Conservation (phyloP, 768 basidiomycete species). For the Rhodotorula babjevae region DNA sequence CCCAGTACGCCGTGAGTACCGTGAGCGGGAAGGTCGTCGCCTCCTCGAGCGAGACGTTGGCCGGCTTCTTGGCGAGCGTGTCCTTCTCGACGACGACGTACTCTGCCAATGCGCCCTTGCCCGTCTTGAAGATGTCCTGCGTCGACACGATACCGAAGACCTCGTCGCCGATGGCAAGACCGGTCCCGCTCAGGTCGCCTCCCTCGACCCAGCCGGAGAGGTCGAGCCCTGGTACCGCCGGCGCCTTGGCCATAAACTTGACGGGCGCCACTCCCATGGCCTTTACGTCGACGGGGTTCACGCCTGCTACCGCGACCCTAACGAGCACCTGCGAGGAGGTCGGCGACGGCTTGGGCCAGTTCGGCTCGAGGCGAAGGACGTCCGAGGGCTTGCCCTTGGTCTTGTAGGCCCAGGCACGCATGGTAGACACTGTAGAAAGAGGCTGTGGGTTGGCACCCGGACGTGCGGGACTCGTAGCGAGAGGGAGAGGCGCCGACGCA, state of each 20-base stretch:
- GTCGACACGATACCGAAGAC: constrained; percentile 59
- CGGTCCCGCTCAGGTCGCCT: constrained; percentile 52
- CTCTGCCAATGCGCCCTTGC: constrained; percentile 59
- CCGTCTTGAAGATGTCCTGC: constrained; percentile 47
- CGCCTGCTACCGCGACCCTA: constrained; percentile 56
- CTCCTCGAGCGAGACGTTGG: constrained; percentile 55
- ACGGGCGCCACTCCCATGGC: constrained; percentile 55
- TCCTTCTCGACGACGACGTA: constrained; percentile 55
- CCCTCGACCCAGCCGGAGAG: constrained; percentile 60
- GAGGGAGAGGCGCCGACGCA: no score
- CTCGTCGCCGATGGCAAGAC: constrained; percentile 59
- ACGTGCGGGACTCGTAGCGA: no score
- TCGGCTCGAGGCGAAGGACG: constrained; percentile 44
- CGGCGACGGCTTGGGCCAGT: constrained; percentile 48
- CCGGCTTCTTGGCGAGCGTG: constrained; percentile 52
- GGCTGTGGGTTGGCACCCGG: no score
- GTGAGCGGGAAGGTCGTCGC: constrained; percentile 61
- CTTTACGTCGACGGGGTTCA: constrained; percentile 63
- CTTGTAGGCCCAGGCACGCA: constrained; percentile 39
- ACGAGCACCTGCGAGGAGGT: constrained; percentile 50
- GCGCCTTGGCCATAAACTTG: constrained; percentile 51
- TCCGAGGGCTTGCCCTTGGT: constrained; percentile 44
- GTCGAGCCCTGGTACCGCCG: constrained; percentile 60
- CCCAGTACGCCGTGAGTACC: constrained; percentile 58
- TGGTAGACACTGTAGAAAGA: background rate